Conservation (phyloP, 73 alveolate genomes). For the Stentor roeselii region DNA sequence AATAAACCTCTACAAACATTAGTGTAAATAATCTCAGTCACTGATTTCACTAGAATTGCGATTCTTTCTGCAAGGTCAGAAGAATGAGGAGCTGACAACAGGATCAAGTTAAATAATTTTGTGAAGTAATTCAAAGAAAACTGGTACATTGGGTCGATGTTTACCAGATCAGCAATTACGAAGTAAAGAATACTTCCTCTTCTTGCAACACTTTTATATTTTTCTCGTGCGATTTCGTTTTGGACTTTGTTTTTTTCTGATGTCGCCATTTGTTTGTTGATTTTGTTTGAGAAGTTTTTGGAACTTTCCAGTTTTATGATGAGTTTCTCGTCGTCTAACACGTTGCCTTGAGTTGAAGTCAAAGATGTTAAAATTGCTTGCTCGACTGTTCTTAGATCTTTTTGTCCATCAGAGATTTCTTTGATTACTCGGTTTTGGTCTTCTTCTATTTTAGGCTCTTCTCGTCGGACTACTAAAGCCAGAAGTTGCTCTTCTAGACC, state of each 20-base stretch:
- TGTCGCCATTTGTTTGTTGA: conserved; percentile 88
- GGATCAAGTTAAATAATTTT: conserved; percentile 89
- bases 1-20: conserved; percentile 86
- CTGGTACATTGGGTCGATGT: conserved; percentile 68
- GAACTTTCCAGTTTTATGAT: conserved; percentile 89
- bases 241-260: conserved; percentile 44
- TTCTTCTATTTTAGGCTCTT: conserved; percentile 97
- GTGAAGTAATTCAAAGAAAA: conserved; percentile 94
- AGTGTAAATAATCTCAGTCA: conserved; percentile 86
- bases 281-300: conserved; percentile 91
- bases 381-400: conserved; percentile 1
- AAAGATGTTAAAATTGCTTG: conserved; percentile 56
- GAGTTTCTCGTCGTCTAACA: conserved; percentile 92
- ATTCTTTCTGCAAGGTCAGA: conserved; percentile 88
- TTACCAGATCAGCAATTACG: conserved; percentile 90
- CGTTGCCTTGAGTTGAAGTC: conserved; percentile 76
- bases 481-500: conserved; percentile 99
- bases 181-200: conserved; percentile 97
- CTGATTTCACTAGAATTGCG: conserved; percentile 75
- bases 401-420: conserved; percentile 13
- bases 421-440: conserved; percentile 13
- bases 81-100: conserved; percentile 67
- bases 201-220: conserved; percentile 78
- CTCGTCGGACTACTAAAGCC: conserved; percentile 97
- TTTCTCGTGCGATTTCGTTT: conserved; percentile 12